phyloP scores from a whole-genome alignment of 1,284 basidiomycete species.

The Wolfiporia cocos region DNA sequence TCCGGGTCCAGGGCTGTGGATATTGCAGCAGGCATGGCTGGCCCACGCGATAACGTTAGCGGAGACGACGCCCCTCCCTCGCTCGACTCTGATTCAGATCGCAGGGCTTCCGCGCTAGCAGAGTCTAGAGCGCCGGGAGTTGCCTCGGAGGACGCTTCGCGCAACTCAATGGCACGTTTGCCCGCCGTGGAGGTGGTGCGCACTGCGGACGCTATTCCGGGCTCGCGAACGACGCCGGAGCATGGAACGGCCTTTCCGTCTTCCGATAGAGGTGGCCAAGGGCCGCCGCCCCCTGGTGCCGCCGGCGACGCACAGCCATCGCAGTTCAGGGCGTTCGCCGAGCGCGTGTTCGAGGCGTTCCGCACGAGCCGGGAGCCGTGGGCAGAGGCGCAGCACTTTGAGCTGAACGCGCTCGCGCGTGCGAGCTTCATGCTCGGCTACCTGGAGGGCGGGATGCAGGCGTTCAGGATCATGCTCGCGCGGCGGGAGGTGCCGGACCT shows the following conservation, averaged over 20 bases:
- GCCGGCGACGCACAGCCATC: conserved; percentile 8
- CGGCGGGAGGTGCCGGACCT: conserved; percentile 51
- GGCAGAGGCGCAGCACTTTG: conserved; percentile 38
- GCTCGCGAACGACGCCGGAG: not conserved
- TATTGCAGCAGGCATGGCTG: conserved; percentile 1
- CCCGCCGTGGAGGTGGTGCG: not conserved
- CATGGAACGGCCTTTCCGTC: not conserved
- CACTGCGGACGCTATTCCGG: not conserved
- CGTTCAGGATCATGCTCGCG: conserved; percentile 39
- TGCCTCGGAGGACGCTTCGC: not conserved
- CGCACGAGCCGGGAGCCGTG: conserved; percentile 38
- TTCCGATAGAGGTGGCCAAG: too few species aligned
- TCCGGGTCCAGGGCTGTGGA: conserved; percentile 1
- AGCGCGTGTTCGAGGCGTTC: conserved; percentile 41
- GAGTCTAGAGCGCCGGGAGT: too few species aligned
- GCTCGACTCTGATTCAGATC: not conserved
- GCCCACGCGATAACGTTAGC: not conserved
- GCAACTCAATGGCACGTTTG: too few species aligned
- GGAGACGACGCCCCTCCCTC: not conserved
- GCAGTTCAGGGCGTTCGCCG: conserved; percentile 36
- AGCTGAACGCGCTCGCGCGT: conserved; percentile 55
- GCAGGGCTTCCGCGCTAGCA: not conserved
- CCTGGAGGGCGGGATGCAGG: conserved; percentile 37
- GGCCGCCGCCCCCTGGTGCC: too few species aligned
- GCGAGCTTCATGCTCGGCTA: conserved; percentile 54